Evolutionary conservation across 106 monocot species (phyloP).

Genomic region (Hemerocallis citrina): DNA sequence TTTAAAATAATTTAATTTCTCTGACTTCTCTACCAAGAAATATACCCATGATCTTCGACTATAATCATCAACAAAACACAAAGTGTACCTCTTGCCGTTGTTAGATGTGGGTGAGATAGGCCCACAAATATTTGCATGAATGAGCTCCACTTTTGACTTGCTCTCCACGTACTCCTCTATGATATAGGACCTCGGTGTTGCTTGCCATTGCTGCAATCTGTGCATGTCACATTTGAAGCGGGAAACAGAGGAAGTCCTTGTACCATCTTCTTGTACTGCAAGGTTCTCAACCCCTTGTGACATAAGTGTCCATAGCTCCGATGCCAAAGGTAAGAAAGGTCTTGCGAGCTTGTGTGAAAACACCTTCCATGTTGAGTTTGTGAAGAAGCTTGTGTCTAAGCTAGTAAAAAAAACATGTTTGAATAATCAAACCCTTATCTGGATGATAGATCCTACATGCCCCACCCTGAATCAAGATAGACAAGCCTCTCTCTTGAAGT

Average conservation of each 20-base stretch:
- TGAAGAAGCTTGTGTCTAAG: neutral
- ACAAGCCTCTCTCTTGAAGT: conserved; percentile 7
- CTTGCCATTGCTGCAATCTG: neutral
- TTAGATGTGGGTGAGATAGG: neutral
- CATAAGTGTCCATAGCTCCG: neutral
- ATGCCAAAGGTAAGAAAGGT: no score
- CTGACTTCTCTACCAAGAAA: conserved; percentile 1
- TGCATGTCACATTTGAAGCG: neutral
- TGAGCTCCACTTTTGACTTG: neutral
- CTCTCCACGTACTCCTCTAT: neutral
- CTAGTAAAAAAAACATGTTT: conserved; percentile 1
- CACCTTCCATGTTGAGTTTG: no score
- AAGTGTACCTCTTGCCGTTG: neutral
- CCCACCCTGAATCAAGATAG: neutral
- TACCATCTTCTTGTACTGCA: neutral
- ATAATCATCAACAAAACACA: conserved; percentile 8
- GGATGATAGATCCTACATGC: conserved; percentile 6
- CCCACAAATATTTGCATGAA: conserved; percentile 1
- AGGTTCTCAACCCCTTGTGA: neutral
- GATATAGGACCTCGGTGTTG: neutral
- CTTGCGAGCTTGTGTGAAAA: no score
- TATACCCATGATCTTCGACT: conserved; percentile 3
- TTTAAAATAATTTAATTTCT: neutral
- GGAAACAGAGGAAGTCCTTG: neutral
- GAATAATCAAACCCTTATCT: neutral